phyloP scores from a whole-genome alignment of 139 green algal genomes.

The Tetradesmus obliquus region DNA sequence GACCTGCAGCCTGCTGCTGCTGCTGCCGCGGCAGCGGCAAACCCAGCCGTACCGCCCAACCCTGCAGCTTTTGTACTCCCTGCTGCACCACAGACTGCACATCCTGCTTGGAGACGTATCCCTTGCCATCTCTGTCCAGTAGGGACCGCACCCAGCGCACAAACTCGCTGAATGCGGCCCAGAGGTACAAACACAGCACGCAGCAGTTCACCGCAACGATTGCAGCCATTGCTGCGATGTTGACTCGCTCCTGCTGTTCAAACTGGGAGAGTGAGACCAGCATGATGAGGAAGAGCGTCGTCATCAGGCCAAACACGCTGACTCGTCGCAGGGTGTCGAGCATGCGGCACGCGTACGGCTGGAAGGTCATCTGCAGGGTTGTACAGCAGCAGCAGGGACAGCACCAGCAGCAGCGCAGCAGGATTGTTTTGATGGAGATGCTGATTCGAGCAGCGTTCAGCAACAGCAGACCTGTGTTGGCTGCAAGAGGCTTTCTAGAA shows the following conservation, averaged over 20 bases:
- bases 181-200: not conserved
- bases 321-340: constrained; percentile 33
- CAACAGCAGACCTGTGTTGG: no score
- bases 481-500: no score
- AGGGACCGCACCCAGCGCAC: constrained; percentile 5
- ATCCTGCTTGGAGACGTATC: not conserved
- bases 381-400: not conserved
- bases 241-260: not conserved
- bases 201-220: constrained; percentile 5
- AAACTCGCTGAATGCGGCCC: not conserved
- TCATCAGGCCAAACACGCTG: constrained; percentile 4
- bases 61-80: not conserved
- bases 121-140: not conserved
- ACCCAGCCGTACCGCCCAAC: not conserved
- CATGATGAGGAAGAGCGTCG: constrained; percentile 31
- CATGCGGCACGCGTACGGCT: constrained; percentile 34
- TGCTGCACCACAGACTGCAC: not conserved
- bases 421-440: not conserved
- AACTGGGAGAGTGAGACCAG: constrained; percentile 3
- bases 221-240: not conserved
- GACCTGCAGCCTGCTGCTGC: not conserved
- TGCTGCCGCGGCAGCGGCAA: not conserved
- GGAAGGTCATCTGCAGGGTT: constrained; percentile 37
- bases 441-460: no score
- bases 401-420: not conserved